Conservation (phyloP, 495 filamentous ascomycete genomes). For the Chlorociboria aeruginascens region DNA sequence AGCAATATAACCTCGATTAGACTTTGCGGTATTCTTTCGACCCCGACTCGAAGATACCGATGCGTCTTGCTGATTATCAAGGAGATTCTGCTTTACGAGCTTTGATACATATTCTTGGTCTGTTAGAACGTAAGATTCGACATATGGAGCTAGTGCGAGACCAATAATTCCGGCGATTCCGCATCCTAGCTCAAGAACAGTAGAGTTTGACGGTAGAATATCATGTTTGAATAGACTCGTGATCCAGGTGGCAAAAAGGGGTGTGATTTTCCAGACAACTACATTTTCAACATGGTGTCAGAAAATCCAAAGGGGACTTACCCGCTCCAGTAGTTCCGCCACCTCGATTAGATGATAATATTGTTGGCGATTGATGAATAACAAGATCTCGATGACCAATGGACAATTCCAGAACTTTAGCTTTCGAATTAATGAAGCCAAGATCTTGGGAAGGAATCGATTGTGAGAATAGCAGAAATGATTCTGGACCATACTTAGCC, state of each 20-base stretch:
- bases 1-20: constrained; percentile 7
- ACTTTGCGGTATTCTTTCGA: constrained; percentile 20
- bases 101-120: constrained; percentile 80
- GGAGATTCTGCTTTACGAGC: constrained; percentile 62
- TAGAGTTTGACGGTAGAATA: constrained; percentile 42
- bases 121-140: constrained; percentile 64
- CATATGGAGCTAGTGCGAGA: constrained; percentile 44
- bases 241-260: constrained; percentile 75
- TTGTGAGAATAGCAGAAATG: constrained; percentile 74
- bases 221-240: constrained; percentile 45
- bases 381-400: constrained; percentile 58
- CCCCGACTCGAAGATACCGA: constrained; percentile 8
- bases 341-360: constrained; percentile 64
- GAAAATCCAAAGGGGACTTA: constrained; percentile 20
- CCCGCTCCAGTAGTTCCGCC: constrained; percentile 88
- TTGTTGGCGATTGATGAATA: constrained; percentile 74
- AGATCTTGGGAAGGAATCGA: constrained; percentile 64
- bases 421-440: constrained; percentile 69
- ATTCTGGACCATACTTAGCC: constrained; percentile 42
- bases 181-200: constrained; percentile 73
- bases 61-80: constrained; percentile 37
- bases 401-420: constrained; percentile 50
- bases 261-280: constrained; percentile 91
- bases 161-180: constrained; percentile 73
- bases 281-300: neutral